Conservation (phyloP, 2,329 filamentous ascomycete species). For the Penicillium hesseltinei region DNA sequence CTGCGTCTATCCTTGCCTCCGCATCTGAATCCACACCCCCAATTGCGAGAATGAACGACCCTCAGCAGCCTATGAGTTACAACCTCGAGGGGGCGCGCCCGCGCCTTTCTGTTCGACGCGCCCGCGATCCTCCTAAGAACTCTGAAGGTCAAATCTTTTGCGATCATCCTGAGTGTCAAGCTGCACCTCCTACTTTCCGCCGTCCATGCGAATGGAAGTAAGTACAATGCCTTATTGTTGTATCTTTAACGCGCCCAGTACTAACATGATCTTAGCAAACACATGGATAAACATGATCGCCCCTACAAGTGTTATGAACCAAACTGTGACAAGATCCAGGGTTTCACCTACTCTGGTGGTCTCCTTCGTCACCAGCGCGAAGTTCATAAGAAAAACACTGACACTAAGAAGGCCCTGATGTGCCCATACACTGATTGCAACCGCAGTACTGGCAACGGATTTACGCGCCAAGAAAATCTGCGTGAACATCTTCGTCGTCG, state of each 20-base stretch:
- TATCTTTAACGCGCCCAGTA: slow-evolving; percentile 18
- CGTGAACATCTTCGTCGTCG: slow-evolving; percentile 89
- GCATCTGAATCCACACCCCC: slow-evolving; percentile 34
- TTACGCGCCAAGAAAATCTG: slow-evolving; percentile 89
- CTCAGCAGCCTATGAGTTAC: slow-evolving; percentile 28
- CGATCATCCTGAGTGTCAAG: slow-evolving; percentile 65
- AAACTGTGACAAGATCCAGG: slow-evolving; percentile 87
- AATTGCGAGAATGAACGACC: slow-evolving; percentile 38
- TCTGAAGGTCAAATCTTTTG: slow-evolving; percentile 74
- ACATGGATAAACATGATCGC: slow-evolving; percentile 97
- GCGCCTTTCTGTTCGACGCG: slow-evolving; percentile 43
- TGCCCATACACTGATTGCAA: slow-evolving; percentile 88
- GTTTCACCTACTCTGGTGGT: slow-evolving; percentile 93
- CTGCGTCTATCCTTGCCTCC: slow-evolving; percentile 35
- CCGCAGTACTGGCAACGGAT: slow-evolving; percentile 81
- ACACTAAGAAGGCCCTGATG: slow-evolving; percentile 80
- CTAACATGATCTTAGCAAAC: slow-evolving; percentile 63
- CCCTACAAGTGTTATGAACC: slow-evolving; percentile 81
- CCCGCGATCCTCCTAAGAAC: slow-evolving; percentile 60
- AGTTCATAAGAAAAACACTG: slow-evolving; percentile 86
- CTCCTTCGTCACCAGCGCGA: slow-evolving; percentile 87
- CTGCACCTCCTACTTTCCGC: slow-evolving; percentile 64
- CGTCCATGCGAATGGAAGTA: slow-evolving; percentile 94
- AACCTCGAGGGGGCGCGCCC: slow-evolving; percentile 37
- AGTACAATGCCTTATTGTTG: slow-evolving; percentile 38